Percentiles rank a stretch among this genome's conserved stretches.
Conservation (phyloP, 2,329 filamentous ascomycete species). For the Colletotrichum sp. region DNA sequence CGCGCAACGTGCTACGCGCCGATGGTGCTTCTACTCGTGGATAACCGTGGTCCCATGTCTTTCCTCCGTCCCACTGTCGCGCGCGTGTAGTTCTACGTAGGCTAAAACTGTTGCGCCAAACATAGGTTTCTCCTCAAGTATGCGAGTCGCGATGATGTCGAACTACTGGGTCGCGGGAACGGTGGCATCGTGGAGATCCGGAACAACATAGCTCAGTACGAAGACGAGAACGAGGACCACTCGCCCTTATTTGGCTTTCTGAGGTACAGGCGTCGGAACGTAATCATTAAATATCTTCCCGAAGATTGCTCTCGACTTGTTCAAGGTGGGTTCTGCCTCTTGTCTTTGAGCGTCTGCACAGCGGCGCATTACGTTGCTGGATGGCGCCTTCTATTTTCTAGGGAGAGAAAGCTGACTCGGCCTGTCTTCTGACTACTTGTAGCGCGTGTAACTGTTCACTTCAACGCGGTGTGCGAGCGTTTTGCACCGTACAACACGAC, state of each 20-base stretch:
- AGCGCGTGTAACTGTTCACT: slow-evolving; percentile 84
- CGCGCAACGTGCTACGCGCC: background rate
- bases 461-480: slow-evolving; percentile 68
- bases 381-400: slow-evolving; percentile 8
- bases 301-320: slow-evolving; percentile 89
- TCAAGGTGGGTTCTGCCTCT: slow-evolving; percentile 70
- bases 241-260: slow-evolving; percentile 93
- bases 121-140: slow-evolving; percentile 94
- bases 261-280: slow-evolving; percentile 86
- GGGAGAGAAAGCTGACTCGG: slow-evolving; percentile 15
- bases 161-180: slow-evolving; percentile 76
- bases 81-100: background rate
- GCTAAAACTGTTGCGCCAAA: slow-evolving; percentile 11
- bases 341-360: background rate
- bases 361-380: background rate
- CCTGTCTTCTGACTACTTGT: slow-evolving; percentile 10
- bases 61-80: slow-evolving; percentile 8
- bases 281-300: slow-evolving; percentile 91
- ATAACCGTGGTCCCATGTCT: slow-evolving; percentile 12
- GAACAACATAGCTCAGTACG: slow-evolving; percentile 76
- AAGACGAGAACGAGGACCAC: slow-evolving; percentile 59
- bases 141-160: slow-evolving; percentile 84
- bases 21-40: background rate
- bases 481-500: slow-evolving; percentile 88
- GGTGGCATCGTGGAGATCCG: slow-evolving; percentile 87